Base-by-base conservation (phyloP, 495 filamentous ascomycete species). In the Hypoxylon fragiforme region DNA sequence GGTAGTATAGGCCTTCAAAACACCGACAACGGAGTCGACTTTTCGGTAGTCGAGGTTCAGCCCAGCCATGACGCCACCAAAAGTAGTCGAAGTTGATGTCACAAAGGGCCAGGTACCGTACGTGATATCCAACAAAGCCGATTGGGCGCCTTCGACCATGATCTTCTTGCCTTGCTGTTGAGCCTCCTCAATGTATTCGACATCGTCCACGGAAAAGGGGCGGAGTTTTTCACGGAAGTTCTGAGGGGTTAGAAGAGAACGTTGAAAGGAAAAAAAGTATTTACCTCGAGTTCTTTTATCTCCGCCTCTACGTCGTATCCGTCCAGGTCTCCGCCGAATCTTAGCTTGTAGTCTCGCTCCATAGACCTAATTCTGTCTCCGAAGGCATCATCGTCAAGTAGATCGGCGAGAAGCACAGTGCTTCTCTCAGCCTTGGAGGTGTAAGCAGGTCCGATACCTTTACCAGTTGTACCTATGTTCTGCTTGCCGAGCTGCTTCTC, bases 81-180 rank as follows among this genome's bases (percentile, higher is more conserved):
- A 50, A 11, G 50, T 54, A 1, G 57, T 60, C 2, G 49, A 40
- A 6, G 50, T 50, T 9, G 50, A 54, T 1, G 57, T 60, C 9
- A 60, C 57, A 13, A 37, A 59, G 4, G 58, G 54, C 46, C 42
- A 62, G 28, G 42, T 45, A 40, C 67, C 73, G 58, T 74, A 75
- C 44, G 73, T 69, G 14, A 71, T 72, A 24, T 76, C 70, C 32
- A 76, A 54, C 58, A 74, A 87, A 42, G 92, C 73, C n/a, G 90
- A 89, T 58, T 96, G 90, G n/a, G 88, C 86, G 48, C 90, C 90
- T 71, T 97, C 91, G 30, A 96, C 82, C 6, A 96, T 76, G 54
- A 91, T 87, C 51, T 80, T 80, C 43, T 77, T 74, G 14, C 85
- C 81, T 60, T 79, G 68, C 45, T 82, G 74, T 56, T 85, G 78